Percentiles rank a stretch among this genome's conserved stretches.
Evolutionary conservation across 768 basidiomycete species (phyloP).

Genomic region (Coprinopsis cinerea): DNA sequence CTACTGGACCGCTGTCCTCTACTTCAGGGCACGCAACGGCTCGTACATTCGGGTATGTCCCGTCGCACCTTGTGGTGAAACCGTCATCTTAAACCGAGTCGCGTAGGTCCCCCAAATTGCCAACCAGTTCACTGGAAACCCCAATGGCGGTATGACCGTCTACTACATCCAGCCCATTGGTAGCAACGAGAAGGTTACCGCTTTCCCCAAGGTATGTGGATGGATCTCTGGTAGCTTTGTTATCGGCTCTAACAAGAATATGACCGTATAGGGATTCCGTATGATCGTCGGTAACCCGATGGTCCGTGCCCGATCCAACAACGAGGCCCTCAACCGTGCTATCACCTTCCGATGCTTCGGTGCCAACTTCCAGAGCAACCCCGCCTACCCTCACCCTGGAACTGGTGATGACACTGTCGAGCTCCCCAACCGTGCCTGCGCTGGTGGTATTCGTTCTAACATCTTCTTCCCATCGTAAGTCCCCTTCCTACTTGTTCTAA

Average conservation of each 20-base stretch:
- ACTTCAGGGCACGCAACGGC: conserved; percentile 1
- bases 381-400: conserved; percentile 3
- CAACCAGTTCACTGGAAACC: conserved; percentile 8
- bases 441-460: conserved; percentile 9
- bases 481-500: neutral
- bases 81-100: neutral
- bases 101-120: conserved; percentile 7
- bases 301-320: neutral
- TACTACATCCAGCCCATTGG: conserved; percentile 10
- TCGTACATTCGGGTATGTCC: neutral
- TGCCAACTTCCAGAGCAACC: conserved; percentile 6
- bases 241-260: neutral
- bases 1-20: conserved; percentile 9
- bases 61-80: neutral
- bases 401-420: conserved; percentile 8
- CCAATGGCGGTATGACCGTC: conserved; percentile 10
- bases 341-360: conserved; percentile 8
- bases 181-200: conserved; percentile 8
- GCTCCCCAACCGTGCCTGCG: neutral
- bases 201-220: conserved; percentile 5
- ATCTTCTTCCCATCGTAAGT: conserved; percentile 9
- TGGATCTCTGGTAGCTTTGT: neutral
- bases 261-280: conserved; percentile 3
- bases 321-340: conserved; percentile 1
- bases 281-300: conserved; percentile 10